phyloP scores from a whole-genome alignment of 2,329 filamentous ascomycete species.

The Fusarium lateritium region DNA sequence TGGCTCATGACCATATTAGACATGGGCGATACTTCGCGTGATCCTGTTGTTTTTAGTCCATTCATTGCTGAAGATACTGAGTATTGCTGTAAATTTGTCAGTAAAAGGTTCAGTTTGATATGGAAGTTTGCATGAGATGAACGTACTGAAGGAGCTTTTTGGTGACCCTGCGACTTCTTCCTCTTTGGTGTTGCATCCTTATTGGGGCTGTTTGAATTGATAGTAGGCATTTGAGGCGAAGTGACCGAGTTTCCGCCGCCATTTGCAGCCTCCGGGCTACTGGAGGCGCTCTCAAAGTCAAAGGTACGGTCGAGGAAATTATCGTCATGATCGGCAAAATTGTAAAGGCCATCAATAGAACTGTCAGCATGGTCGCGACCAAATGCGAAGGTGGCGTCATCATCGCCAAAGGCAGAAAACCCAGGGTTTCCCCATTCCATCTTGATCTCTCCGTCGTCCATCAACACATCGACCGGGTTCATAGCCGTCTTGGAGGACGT shows the following conservation, averaged over 20 bases:
- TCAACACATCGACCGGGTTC: slow-evolving; percentile 60
- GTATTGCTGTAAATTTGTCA: slow-evolving; percentile 61
- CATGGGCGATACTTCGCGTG: slow-evolving; percentile 69
- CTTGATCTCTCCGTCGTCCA: slow-evolving; percentile 60
- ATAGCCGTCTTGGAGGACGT: slow-evolving; percentile 62
- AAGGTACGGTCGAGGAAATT: slow-evolving; percentile 66
- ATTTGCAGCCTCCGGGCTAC: slow-evolving; percentile 64
- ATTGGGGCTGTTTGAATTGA: slow-evolving; percentile 54
- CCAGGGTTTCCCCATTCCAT: slow-evolving; percentile 60
- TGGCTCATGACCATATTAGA: slow-evolving; percentile 67
- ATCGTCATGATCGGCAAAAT: slow-evolving; percentile 56
- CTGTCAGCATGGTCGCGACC: slow-evolving; percentile 48
- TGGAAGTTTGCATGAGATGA: slow-evolving; percentile 22
- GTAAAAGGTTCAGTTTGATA: slow-evolving; percentile 1
- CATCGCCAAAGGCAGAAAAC: slow-evolving; percentile 56
- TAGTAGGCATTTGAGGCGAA: slow-evolving; percentile 60
- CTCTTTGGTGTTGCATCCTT: slow-evolving; percentile 48
- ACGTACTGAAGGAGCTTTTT: slow-evolving; percentile 59
- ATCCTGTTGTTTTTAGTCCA: slow-evolving; percentile 62
- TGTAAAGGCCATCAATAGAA: slow-evolving; percentile 51
- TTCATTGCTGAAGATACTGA: slow-evolving; percentile 67
- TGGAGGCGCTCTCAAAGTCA: slow-evolving; percentile 72
- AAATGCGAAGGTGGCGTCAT: slow-evolving; percentile 57
- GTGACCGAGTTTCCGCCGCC: slow-evolving; percentile 54
- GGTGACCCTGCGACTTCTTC: slow-evolving; percentile 44